Conservation (phyloP, 208 protist species). For the Crithidia brevicula region DNA sequence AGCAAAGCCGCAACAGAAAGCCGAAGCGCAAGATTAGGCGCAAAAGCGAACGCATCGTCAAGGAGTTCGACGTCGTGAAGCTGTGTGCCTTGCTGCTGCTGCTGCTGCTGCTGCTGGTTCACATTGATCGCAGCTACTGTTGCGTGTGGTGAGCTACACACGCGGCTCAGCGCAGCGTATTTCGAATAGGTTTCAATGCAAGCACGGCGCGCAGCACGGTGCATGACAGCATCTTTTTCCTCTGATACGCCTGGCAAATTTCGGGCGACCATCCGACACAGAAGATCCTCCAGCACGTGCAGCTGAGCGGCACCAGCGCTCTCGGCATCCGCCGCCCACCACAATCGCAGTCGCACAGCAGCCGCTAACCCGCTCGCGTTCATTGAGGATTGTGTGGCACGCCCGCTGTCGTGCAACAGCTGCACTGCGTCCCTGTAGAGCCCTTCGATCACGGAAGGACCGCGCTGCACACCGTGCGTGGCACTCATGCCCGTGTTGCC, state of each 20-base stretch:
- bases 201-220: background rate
- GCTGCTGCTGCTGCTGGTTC: too few relatives aligned
- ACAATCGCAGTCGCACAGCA: constrained; percentile 18
- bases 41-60: too few relatives aligned
- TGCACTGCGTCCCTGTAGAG: constrained; percentile 7
- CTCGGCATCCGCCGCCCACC: constrained; percentile 7
- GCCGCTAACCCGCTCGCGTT: background rate
- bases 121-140: too few relatives aligned
- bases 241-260: background rate
- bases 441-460: background rate
- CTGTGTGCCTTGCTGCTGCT: too few relatives aligned
- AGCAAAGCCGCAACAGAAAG: constrained; percentile 1
- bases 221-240: background rate
- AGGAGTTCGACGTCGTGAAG: too few relatives aligned
- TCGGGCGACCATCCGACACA: background rate
- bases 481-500: too few relatives aligned
- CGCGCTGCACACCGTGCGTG: background rate
- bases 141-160: too few relatives aligned
- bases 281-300: constrained; percentile 19
- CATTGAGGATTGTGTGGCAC: background rate
- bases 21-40: constrained; percentile 1
- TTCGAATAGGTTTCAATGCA: background rate
- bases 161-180: background rate
- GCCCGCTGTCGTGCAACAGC: background rate
- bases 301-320: constrained; percentile 2